Percentiles rank a stretch among this genome's conserved stretches.
Evolutionary conservation across 441 rosid species (phyloP).

Genomic region (Euphorbia celastroides): DNA sequence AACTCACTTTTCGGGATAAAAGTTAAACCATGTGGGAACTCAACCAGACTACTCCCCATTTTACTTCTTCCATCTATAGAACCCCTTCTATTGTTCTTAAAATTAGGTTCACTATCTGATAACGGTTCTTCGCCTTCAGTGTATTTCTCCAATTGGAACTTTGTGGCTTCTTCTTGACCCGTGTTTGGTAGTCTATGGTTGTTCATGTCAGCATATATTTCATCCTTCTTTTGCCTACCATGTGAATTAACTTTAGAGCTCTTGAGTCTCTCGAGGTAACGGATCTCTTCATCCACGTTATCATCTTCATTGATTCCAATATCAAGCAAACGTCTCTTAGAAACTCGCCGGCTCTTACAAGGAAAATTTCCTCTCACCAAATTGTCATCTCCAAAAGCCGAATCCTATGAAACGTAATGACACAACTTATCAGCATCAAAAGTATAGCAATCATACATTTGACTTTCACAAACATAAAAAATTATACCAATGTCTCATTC

Average conservation of each 20-base stretch:
- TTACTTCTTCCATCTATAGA: slow-evolving; percentile 50
- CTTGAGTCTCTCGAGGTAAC: slow-evolving; percentile 55
- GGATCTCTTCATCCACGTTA: slow-evolving; percentile 54
- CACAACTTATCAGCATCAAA: slow-evolving; percentile 2
- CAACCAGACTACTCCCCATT: slow-evolving; percentile 43
- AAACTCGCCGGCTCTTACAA: slow-evolving; percentile 66
- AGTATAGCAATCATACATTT: not conserved
- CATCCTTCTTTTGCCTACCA: slow-evolving; percentile 31
- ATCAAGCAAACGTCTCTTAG: slow-evolving; percentile 61
- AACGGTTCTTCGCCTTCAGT: slow-evolving; percentile 40
- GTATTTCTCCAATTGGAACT: slow-evolving; percentile 30
- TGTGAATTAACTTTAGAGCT: slow-evolving; percentile 37
- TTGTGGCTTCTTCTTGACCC: slow-evolving; percentile 38
- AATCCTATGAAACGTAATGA: slow-evolving; percentile 27
- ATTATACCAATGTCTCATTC: not conserved
- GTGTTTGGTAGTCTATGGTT: slow-evolving; percentile 27
- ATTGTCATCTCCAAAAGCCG: slow-evolving; percentile 22
- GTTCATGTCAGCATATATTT: slow-evolving; percentile 34
- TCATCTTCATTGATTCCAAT: slow-evolving; percentile 47
- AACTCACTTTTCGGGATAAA: slow-evolving; percentile 78
- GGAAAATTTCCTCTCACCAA: slow-evolving; percentile 34
- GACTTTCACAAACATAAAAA: not conserved
- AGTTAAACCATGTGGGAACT: slow-evolving; percentile 87
- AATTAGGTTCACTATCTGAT: slow-evolving; percentile 41
- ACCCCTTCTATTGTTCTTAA: slow-evolving; percentile 44